Evolutionary conservation across 2,329 filamentous ascomycete species (phyloP).

Genomic region (Pyrenochaeta sp.): DNA sequence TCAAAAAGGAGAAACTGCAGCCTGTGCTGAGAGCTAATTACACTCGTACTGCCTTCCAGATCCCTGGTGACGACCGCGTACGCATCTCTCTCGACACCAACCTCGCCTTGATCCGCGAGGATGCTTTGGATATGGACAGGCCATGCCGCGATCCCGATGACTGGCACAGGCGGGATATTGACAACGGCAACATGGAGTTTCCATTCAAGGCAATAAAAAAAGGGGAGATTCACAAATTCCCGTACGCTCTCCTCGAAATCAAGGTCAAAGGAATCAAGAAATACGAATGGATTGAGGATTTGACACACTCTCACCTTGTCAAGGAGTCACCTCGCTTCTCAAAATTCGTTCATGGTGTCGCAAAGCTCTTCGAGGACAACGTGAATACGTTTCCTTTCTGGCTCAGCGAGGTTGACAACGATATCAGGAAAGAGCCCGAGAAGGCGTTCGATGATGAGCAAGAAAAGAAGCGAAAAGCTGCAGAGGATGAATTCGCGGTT

Average conservation of each 20-base stretch:
- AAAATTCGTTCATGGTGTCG: slow-evolving; percentile 95
- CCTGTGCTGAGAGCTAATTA: slow-evolving; percentile 93
- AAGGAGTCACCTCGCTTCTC: slow-evolving; percentile 91
- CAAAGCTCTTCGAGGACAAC: slow-evolving; percentile 88
- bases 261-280: slow-evolving; percentile 78
- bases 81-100: slow-evolving; percentile 93
- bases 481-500: slow-evolving; percentile 87
- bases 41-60: slow-evolving; percentile 93
- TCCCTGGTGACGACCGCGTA: slow-evolving; percentile 88
- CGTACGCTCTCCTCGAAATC: slow-evolving; percentile 90
- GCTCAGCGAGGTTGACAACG: slow-evolving; percentile 88
- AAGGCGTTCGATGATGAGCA: slow-evolving; percentile 91
- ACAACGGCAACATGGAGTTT: slow-evolving; percentile 81
- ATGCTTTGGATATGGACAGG: slow-evolving; percentile 78
- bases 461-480: slow-evolving; percentile 78
- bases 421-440: slow-evolving; percentile 93
- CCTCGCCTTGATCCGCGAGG: slow-evolving; percentile 82
- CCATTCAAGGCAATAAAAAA: slow-evolving; percentile 89
- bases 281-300: slow-evolving; percentile 86
- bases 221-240: slow-evolving; percentile 90
- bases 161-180: slow-evolving; percentile 93
- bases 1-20: slow-evolving; percentile 78
- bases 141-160: slow-evolving; percentile 87
- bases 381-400: slow-evolving; percentile 97
- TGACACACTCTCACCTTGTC: slow-evolving; percentile 92